Evolutionary conservation across 345 rosid species (phyloP).

Genomic region (Gossypium stocksii): DNA sequence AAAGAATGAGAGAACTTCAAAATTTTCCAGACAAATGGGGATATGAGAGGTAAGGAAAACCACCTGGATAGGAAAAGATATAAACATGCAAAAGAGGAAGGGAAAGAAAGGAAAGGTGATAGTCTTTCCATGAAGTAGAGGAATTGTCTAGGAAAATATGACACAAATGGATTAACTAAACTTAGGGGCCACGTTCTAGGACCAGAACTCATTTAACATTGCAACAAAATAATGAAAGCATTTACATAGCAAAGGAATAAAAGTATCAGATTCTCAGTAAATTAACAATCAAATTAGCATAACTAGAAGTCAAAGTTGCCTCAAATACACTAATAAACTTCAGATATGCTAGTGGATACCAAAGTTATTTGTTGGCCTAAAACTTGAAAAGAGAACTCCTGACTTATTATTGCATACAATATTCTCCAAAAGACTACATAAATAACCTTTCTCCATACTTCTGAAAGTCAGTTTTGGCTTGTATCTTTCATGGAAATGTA

Average conservation of each 20-base stretch:
- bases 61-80: neutral
- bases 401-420: neutral
- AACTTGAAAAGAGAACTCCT: neutral
- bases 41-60: neutral
- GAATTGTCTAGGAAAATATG: neutral
- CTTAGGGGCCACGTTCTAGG: neutral
- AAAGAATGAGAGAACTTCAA: neutral
- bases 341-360: neutral
- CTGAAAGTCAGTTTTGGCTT: neutral
- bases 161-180: neutral
- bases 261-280: neutral
- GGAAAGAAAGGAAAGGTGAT: neutral
- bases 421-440: neutral
- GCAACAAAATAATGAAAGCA: neutral
- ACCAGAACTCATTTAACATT: neutral
- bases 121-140: neutral
- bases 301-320: neutral
- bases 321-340: neutral
- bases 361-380: neutral
- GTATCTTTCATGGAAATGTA: neutral
- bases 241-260: neutral
- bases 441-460: neutral
- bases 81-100: neutral
- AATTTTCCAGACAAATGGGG: neutral
- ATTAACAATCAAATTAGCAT: neutral